Conservation (phyloP, 345 rosid genomes). For the Boechera stricta region DNA sequence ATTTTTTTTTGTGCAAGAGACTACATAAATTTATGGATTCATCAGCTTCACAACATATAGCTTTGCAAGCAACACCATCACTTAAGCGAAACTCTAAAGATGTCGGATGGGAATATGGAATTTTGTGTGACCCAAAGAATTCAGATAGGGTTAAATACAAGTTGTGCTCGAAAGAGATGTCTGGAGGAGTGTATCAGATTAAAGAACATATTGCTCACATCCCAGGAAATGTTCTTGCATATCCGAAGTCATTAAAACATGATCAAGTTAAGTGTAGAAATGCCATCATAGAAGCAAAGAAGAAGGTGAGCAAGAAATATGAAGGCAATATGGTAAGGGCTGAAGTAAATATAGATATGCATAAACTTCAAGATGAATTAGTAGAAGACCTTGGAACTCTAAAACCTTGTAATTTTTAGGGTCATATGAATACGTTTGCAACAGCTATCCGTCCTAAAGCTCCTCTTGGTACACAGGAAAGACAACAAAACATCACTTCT, state of each 20-base stretch:
- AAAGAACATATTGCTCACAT: slow-evolving; percentile 17
- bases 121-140: neutral
- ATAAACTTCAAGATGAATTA: too few species aligned
- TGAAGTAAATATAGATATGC: too few species aligned
- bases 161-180: neutral
- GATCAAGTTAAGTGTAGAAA: neutral
- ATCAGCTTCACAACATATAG: neutral
- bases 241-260: neutral
- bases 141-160: neutral
- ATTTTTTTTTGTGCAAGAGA: neutral
- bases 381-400: too few species aligned
- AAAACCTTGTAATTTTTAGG: neutral
- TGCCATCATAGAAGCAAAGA: neutral
- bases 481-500: neutral
- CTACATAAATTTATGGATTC: neutral
- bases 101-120: slow-evolving; percentile 2
- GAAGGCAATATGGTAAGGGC: neutral
- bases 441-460: neutral
- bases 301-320: neutral
- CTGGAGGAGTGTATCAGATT: neutral
- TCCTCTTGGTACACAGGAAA: neutral
- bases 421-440: slow-evolving; percentile 14
- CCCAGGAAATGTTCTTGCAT: neutral
- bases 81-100: neutral
- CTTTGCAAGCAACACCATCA: neutral